Evolutionary conservation across 306 rosid genomes (phyloP), one percentile per base, ranked within the genome.

Genomic region (Begonia loranthoides): DNA sequence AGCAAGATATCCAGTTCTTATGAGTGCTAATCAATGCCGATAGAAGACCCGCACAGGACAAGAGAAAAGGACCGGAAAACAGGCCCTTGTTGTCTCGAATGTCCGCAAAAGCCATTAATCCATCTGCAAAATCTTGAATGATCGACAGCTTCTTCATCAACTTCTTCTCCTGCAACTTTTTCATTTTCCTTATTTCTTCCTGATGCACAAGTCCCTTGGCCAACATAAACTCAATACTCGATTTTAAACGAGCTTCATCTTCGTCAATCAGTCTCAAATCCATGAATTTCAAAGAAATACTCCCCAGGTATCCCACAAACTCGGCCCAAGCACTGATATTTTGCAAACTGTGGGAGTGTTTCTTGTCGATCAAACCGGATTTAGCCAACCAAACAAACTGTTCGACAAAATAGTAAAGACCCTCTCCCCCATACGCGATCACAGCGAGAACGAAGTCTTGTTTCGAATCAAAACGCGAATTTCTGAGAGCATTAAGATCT

Each of bases 1-100:
- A 87, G 71, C 94, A 89, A 52, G 87, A 79, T 1, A 74, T 62
- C 97, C 97, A 89, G 63, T 77, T 84, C 83, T 89, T 89, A 46
- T 82, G 90, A 68, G 87, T 82, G 52, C 97, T 79, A 57, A 89
- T 82, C 48, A 84, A 64, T 0, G 97, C 95, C 15, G 95, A 89
- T 7, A 82, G 14, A 17, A 89, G 73, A 48, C 97, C 97, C 0
- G 95, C 87, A 12, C 71, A 70, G 9, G 87, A 75, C 24, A 82
- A n/a, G 7, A 78, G 34, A 51, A 70, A 40, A 3, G 97, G 84
- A 44, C 73, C 79, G 4, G 89, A 68, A 55, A 77, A 59, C 4
- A 63, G 57, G 9, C 73, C 90, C 0, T 74, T 74, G 0, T 95
- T 93, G 54, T 89, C 78, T 13, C 82, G 45, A 21, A 89, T 69